Percentiles rank a stretch among this genome's conserved stretches.
Evolutionary conservation across 179 eudicot species (phyloP).

Genomic region (Patellifolia procumbens): DNA sequence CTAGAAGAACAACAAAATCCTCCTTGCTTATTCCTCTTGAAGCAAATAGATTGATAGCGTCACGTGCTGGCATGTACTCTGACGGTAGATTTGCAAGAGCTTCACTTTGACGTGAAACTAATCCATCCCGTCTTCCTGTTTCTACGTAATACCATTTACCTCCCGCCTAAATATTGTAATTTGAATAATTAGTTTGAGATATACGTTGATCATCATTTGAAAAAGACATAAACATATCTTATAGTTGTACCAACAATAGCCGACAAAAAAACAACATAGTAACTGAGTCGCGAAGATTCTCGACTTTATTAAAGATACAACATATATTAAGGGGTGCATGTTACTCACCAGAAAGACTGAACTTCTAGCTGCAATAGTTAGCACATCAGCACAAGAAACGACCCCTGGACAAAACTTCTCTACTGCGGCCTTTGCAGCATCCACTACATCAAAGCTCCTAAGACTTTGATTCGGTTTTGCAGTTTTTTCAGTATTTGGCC

Average conservation of each 20-base stretch:
- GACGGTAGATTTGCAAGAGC: conserved; percentile 25
- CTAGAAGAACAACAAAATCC: conserved; percentile 43
- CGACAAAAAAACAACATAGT: no score
- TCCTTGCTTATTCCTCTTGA: conserved; percentile 29
- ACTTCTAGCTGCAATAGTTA: conserved; percentile 38
- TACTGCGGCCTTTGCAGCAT: conserved; percentile 36
- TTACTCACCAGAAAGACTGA: conserved; percentile 31
- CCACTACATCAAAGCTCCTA: conserved; percentile 31
- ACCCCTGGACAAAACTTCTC: conserved; percentile 46
- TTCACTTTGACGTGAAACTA: conserved; percentile 23
- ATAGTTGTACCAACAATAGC: no score
- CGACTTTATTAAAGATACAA: not conserved
- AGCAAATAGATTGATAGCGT: conserved; percentile 28
- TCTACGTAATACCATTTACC: conserved; percentile 33
- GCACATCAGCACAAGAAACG: conserved; percentile 50
- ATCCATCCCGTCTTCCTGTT: conserved; percentile 45
- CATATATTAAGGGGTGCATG: not conserved
- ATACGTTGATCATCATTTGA: not conserved
- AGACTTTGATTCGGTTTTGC: conserved; percentile 35
- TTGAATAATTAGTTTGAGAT: not conserved
- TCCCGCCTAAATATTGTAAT: conserved; percentile 27
- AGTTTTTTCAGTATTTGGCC: conserved; percentile 33
- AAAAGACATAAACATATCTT: no score
- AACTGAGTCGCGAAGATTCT: not conserved
- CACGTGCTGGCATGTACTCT: not conserved